A percentile compares a stretch with the other conserved stretches of the same genome.
Evolutionary conservation across 2,329 filamentous ascomycete species (phyloP).

Genomic region (Mycogone perniciosa): DNA sequence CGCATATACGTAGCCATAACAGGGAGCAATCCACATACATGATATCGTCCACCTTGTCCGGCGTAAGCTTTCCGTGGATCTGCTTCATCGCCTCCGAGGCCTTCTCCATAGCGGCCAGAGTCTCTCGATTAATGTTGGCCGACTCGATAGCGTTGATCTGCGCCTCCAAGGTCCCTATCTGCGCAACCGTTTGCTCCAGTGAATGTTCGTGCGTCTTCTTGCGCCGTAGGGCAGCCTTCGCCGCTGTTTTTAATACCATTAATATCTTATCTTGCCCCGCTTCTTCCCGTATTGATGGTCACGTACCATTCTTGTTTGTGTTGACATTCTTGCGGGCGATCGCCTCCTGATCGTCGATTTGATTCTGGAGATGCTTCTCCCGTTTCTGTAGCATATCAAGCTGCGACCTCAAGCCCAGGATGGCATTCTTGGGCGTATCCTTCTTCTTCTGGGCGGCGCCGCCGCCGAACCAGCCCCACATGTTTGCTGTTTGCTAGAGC

Average conservation of each 20-base stretch:
- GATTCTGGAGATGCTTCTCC: slow-evolving; percentile 81
- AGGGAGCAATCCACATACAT: slow-evolving; percentile 59
- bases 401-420: slow-evolving; percentile 78
- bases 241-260: slow-evolving; percentile 51
- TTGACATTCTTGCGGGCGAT: slow-evolving; percentile 80
- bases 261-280: slow-evolving; percentile 17
- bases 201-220: slow-evolving; percentile 94
- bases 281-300: not conserved
- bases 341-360: slow-evolving; percentile 88
- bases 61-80: slow-evolving; percentile 84
- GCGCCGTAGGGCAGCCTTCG: slow-evolving; percentile 80
- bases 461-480: slow-evolving; percentile 91
- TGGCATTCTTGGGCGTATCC: slow-evolving; percentile 94
- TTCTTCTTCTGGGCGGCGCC: slow-evolving; percentile 74
- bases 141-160: slow-evolving; percentile 97
- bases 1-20: not conserved
- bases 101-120: slow-evolving; percentile 86
- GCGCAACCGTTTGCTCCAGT: slow-evolving; percentile 80
- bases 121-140: slow-evolving; percentile 98
- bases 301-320: slow-evolving; percentile 84
- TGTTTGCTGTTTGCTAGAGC: slow-evolving; percentile 28
- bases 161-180: slow-evolving; percentile 88
- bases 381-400: slow-evolving; percentile 97
- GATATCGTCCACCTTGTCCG: slow-evolving; percentile 89
- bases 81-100: slow-evolving; percentile 85